Evolutionary conservation across 2,329 filamentous ascomycete species (phyloP).

Genomic region (Paraconiothyrium sp.): DNA sequence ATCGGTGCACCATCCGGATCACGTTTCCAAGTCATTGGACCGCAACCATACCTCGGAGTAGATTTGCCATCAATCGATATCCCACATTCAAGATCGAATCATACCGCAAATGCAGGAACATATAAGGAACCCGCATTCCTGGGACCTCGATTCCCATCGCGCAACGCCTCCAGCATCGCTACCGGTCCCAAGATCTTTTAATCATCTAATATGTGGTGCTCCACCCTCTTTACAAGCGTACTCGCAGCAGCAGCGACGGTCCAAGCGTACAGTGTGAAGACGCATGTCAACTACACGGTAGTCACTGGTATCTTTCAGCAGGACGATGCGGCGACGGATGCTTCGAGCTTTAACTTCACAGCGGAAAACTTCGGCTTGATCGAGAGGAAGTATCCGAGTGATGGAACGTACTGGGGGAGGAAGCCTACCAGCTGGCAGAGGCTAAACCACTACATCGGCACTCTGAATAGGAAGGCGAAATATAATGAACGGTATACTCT

Average conservation of each 20-base stretch:
- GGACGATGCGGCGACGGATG: slow-evolving; percentile 66
- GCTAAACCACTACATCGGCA: slow-evolving; percentile 67
- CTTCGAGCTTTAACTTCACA: slow-evolving; percentile 61
- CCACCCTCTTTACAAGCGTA: neutral
- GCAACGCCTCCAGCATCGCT: neutral
- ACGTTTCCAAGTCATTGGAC: slow-evolving; percentile 13
- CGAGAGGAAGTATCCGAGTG: slow-evolving; percentile 68
- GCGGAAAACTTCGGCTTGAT: slow-evolving; percentile 71
- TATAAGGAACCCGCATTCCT: slow-evolving; percentile 2
- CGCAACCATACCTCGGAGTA: slow-evolving; percentile 4
- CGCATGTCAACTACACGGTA: slow-evolving; percentile 67
- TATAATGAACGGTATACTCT: slow-evolving; percentile 69
- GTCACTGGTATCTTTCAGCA: slow-evolving; percentile 72
- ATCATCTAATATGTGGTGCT: slow-evolving; percentile 5
- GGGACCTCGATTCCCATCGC: neutral
- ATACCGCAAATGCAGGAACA: slow-evolving; percentile 4
- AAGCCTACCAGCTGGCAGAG: slow-evolving; percentile 70
- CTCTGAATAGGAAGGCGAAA: slow-evolving; percentile 61
- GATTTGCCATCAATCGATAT: neutral
- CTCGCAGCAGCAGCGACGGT: slow-evolving; percentile 3
- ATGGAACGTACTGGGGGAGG: slow-evolving; percentile 51
- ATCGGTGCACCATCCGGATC: slow-evolving; percentile 2
- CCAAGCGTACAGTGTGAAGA: slow-evolving; percentile 16
- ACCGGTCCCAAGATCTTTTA: neutral
- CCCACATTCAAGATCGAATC: neutral